A percentile compares a stretch with the other conserved stretches of the same genome.
phyloP scores from a whole-genome alignment of 164 flowering plant genomes.

The Dillenia suffruticosa region DNA sequence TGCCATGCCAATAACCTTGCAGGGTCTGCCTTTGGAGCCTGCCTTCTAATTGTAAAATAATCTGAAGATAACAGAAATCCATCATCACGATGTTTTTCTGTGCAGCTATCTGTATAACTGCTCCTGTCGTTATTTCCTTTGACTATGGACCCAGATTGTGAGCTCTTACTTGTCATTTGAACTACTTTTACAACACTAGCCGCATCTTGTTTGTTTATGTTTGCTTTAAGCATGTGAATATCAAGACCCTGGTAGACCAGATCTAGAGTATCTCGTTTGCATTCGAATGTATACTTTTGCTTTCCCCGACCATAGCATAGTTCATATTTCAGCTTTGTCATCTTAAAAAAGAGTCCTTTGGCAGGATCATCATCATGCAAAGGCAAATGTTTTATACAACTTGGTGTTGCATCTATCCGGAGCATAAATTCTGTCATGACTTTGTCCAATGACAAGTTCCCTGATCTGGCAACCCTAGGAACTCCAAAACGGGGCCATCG shows the following conservation, averaged over 20 bases:
- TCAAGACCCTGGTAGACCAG: conserved; percentile 95
- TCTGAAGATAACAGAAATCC: conserved; percentile 93
- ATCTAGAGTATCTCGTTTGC: conserved; percentile 88
- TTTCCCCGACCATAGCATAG: conserved; percentile 70
- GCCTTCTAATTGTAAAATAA: conserved; percentile 91
- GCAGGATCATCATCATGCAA: conserved; percentile 95
- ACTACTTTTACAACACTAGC: conserved; percentile 41
- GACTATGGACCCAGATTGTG: conserved; percentile 45
- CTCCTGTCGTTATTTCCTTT: conserved; percentile 46
- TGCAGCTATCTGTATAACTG: conserved; percentile 28
- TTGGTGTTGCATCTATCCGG: conserved; percentile 76
- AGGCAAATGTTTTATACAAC: conserved; percentile 68
- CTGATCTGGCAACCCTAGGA: conserved; percentile 83
- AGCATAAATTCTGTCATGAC: conserved; percentile 97
- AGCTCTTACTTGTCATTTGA: conserved; percentile 48
- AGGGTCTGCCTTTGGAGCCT: conserved; percentile 95
- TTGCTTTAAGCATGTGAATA: conserved; percentile 73
- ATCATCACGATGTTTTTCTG: conserved; percentile 73
- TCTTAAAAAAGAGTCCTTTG: conserved; percentile 74
- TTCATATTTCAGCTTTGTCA: conserved; percentile 81
- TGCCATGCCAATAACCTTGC: conserved; percentile 88
- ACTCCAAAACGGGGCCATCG: conserved; percentile 97
- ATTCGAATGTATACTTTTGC: conserved; percentile 86
- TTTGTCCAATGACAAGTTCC: conserved; percentile 87
- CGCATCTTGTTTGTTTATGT: conserved; percentile 48